phyloP scores from a whole-genome alignment of 306 rosid species.

The Arachis hypogaea region DNA sequence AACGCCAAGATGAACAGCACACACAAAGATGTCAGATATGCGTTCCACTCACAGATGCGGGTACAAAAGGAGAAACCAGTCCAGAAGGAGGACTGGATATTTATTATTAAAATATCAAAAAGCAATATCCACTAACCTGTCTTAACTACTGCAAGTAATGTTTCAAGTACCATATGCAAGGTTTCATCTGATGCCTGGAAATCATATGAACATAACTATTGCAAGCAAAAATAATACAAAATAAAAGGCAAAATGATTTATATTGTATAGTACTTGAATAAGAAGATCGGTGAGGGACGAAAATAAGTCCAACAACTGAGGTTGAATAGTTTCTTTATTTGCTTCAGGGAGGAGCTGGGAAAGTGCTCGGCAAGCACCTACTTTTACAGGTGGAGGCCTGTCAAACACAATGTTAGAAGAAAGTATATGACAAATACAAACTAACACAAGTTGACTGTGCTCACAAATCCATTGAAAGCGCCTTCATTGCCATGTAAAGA shows the following conservation, averaged over 20 bases:
- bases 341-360: constrained; percentile 83
- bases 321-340: constrained; percentile 63
- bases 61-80: not conserved
- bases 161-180: constrained; percentile 90
- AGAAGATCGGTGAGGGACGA: constrained; percentile 85
- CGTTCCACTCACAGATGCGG: not conserved
- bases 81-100: not conserved
- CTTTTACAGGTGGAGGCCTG: constrained; percentile 93
- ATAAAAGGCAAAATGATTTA: constrained; percentile 30
- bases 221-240: constrained; percentile 35
- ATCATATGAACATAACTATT: constrained; percentile 40
- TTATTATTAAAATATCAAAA: constrained; percentile 6
- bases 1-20: constrained; percentile 8
- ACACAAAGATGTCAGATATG: not conserved
- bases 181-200: constrained; percentile 91
- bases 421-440: constrained; percentile 29
- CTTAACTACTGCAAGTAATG: constrained; percentile 73
- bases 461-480: constrained; percentile 83
- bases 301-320: constrained; percentile 73
- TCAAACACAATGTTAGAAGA: constrained; percentile 35
- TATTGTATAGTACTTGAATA: constrained; percentile 57
- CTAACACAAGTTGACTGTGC: constrained; percentile 32
- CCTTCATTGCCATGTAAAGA: constrained; percentile 72
- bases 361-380: constrained; percentile 94
- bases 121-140: constrained; percentile 57